These are phyloP conservation scores for Agapanthus africanus DNA, from an alignment of 106 monocot species.

Conservation along the genomic window DNA sequence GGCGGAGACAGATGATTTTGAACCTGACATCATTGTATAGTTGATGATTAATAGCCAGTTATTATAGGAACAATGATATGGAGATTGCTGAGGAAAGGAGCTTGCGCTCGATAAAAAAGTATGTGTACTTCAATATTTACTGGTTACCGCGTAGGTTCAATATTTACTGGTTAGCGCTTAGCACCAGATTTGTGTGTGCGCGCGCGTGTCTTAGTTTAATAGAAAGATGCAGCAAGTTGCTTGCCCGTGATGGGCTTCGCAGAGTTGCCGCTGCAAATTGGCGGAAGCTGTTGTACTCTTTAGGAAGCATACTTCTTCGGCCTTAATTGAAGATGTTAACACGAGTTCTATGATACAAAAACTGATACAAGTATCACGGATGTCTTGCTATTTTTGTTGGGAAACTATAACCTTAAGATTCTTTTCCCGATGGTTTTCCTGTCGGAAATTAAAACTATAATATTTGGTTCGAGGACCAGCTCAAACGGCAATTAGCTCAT, in stretches of 20 bases:
- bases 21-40: slow-evolving; percentile 15
- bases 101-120: background rate
- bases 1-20: slow-evolving; percentile 7
- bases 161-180: slow-evolving; percentile 6
- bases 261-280: slow-evolving; percentile 4
- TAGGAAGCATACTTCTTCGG: no score
- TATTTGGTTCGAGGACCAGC: no score
- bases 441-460: no score
- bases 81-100: background rate
- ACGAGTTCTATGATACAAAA: no score
- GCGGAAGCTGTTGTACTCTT: no score
- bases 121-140: slow-evolving; percentile 1
- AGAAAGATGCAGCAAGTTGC: slow-evolving; percentile 17
- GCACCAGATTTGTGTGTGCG: slow-evolving; percentile 10
- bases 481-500: no score
- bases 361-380: no score
- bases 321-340: no score
- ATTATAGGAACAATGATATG: slow-evolving; percentile 16
- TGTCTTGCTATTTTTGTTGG: no score
- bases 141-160: slow-evolving; percentile 2
- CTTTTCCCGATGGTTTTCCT: no score
- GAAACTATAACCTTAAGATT: no score
- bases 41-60: slow-evolving; percentile 11
- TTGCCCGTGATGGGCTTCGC: slow-evolving; percentile 8
- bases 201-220: slow-evolving; percentile 16